Base-by-base conservation (phyloP, 164 flowering plant species). In the Cinnamomum micranthum region DNA sequence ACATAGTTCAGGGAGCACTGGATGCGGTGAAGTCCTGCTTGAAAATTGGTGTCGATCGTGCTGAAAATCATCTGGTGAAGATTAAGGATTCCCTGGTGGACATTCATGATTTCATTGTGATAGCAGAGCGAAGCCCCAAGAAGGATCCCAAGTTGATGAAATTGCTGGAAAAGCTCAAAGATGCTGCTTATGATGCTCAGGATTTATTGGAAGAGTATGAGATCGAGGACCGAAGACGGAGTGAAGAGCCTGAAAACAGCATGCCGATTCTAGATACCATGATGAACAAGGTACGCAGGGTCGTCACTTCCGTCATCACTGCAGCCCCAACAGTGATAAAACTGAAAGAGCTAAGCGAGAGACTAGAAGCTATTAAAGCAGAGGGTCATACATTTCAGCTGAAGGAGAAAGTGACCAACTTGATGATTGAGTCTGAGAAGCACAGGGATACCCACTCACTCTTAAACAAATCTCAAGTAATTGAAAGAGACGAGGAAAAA, bases 171-270 rank as follows among this genome's bases (percentile, higher is more conserved):
- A 52, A 72, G 59, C 74, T 72, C 20, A 65, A 64, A 13, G 74
- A 23, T 14, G 52, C 11, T 3, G 67, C 77, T 15, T 69, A 75
- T 33, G 77, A 68, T 55, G 72, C 52, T 2, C 59, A 72, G 17
- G 74, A 72, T 58, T 19, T 72, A 6, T 2, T 72, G 28, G 74
- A 72, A 23, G 55, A 63, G 52, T 35, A 62, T 23, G 35, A 15
- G 14, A 72, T 23, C 9, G 73, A 52, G 20, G 24, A n/a, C 2
- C 11, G 17, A 23, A 17, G 41, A 6, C 63, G 2, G 13, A n/a
- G 23, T 7, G 73, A 17, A 7, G 11, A n/a, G 65, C 2, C 15
- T 22, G 20, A 27, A 24, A 58, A 20, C 11, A 24, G 50, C n/a
- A n/a, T n/a, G n/a, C n/a, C n/a, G n/a, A n/a, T n/a, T n/a, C n/a